phyloP scores from a whole-genome alignment of 2,329 filamentous ascomycete genomes.

The Diaporthe ilicicola region DNA sequence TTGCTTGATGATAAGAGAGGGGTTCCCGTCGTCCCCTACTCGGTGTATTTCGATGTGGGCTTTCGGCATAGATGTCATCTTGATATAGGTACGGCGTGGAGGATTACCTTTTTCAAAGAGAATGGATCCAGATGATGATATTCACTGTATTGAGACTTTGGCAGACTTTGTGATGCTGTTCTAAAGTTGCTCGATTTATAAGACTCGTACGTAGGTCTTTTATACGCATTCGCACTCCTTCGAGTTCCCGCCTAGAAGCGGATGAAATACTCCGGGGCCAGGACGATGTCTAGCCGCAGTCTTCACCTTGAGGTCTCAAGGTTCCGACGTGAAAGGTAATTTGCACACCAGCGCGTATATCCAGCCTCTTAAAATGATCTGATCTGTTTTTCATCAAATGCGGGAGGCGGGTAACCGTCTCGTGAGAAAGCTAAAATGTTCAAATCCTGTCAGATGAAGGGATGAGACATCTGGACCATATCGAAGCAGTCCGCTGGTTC shows the following conservation, averaged over 20 bases:
- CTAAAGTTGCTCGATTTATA: neutral
- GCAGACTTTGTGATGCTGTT: neutral
- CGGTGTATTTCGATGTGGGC: constrained; percentile 20
- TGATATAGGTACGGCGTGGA: neutral
- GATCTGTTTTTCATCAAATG: constrained; percentile 5
- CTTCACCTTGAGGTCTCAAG: neutral
- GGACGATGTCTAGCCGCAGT: neutral
- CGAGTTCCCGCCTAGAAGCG: neutral
- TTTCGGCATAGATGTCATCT: constrained; percentile 10
- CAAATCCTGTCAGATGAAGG: neutral
- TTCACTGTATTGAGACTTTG: neutral
- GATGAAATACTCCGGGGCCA: neutral
- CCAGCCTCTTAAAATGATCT: constrained; percentile 1
- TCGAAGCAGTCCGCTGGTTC: neutral
- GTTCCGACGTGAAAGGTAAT: neutral
- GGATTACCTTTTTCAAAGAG: neutral
- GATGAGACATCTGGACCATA: constrained; percentile 14
- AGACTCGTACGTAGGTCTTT: neutral
- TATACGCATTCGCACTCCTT: neutral
- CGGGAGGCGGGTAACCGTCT: neutral
- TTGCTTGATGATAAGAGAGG: constrained; percentile 3
- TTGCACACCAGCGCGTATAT: neutral
- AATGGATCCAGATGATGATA: constrained; percentile 2
- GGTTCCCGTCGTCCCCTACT: neutral
- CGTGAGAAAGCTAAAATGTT: neutral